These are phyloP conservation scores for Cyamopsis tetragonoloba DNA, from an alignment of 306 rosid genomes.

Conservation along the genomic window DNA sequence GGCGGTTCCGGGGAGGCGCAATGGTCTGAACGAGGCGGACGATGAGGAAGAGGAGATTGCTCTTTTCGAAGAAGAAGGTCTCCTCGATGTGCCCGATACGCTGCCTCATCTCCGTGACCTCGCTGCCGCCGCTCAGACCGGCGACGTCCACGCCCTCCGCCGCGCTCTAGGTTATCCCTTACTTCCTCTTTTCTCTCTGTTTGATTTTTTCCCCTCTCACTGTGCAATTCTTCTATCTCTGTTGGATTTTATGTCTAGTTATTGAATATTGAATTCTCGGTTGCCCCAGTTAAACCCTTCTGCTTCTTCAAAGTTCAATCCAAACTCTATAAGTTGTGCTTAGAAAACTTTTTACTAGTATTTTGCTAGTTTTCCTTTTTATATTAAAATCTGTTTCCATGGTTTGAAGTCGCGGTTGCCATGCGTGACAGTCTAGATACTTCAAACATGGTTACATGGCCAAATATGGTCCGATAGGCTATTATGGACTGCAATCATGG, in stretches of 20 bases:
- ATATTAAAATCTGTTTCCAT: too few species aligned
- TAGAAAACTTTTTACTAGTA: too few species aligned
- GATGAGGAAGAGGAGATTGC: conserved; percentile 69
- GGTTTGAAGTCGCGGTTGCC: too few species aligned
- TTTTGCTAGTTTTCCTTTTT: too few species aligned
- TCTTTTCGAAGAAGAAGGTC: conserved; percentile 64
- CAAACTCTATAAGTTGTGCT: too few species aligned
- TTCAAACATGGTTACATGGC: too few species aligned
- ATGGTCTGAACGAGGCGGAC: conserved; percentile 53
- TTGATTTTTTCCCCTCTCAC: not conserved
- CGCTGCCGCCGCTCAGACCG: conserved; percentile 54
- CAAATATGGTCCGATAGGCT: too few species aligned
- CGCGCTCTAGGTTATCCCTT: conserved; percentile 57
- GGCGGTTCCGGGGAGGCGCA: conserved; percentile 90
- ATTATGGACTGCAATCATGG: too few species aligned
- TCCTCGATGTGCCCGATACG: conserved; percentile 38
- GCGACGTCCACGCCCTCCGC: conserved; percentile 59
- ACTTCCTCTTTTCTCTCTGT: not conserved
- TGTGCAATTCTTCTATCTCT: not conserved
- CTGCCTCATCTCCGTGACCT: conserved; percentile 86
- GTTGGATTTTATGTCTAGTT: too few species aligned
- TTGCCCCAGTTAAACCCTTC: conserved; percentile 4
- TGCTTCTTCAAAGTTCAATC: not conserved
- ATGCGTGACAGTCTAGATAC: too few species aligned
- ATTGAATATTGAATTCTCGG: not conserved